Evolutionary conservation across 2,329 filamentous ascomycete species (phyloP).

Genomic region (Domatiomyces globalis): DNA sequence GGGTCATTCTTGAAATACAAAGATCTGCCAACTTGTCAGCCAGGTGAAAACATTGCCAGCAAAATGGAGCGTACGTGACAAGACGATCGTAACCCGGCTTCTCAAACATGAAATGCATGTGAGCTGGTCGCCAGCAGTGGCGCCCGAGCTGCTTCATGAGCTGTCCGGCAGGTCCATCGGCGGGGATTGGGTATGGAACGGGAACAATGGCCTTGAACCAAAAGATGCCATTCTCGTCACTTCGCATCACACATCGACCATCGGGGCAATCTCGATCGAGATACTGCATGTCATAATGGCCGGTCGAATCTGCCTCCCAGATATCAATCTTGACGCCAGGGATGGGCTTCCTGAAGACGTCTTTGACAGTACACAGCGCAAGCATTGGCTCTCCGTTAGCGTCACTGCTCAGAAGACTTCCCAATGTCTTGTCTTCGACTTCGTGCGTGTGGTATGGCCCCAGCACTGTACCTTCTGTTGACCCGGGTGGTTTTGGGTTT

Average conservation of each 20-base stretch:
- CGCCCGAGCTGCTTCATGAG: constrained; percentile 51
- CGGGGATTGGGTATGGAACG: constrained; percentile 71
- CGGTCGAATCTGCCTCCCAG: constrained; percentile 72
- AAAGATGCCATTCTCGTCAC: constrained; percentile 58
- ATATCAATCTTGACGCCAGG: constrained; percentile 59
- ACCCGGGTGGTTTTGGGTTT: constrained; percentile 57
- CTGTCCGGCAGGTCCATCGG: constrained; percentile 54
- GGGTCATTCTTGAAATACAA: constrained; percentile 21
- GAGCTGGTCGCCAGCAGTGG: constrained; percentile 64
- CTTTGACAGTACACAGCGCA: constrained; percentile 57
- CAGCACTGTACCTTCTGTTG: constrained; percentile 66
- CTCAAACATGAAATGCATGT: constrained; percentile 83
- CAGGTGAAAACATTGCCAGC: neutral
- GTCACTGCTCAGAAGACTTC: constrained; percentile 52
- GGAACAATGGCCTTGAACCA: constrained; percentile 79
- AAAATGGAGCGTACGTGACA: constrained; percentile 50
- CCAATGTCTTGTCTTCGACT: constrained; percentile 41
- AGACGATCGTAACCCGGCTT: constrained; percentile 65
- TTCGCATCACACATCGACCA: constrained; percentile 56
- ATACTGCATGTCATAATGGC: constrained; percentile 72
- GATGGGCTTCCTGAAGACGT: constrained; percentile 50
- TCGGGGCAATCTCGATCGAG: constrained; percentile 49
- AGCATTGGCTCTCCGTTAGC: constrained; percentile 55
- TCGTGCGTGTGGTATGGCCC: constrained; percentile 77
- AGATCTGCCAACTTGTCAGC: constrained; percentile 13